Conservation (phyloP, 164 flowering plant genomes). For the Macadamia integrifolia region DNA sequence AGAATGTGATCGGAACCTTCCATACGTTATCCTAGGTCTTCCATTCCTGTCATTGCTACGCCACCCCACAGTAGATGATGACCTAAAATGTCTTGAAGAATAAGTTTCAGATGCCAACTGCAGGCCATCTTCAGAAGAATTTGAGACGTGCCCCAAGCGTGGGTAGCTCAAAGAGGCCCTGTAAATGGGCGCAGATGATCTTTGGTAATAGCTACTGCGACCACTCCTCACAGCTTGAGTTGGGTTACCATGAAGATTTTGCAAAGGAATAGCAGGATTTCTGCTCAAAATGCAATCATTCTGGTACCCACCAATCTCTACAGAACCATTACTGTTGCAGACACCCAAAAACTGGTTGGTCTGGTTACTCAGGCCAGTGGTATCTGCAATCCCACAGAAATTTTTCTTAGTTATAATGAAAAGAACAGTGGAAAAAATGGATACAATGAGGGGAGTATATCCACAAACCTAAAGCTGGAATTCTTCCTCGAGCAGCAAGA, state of each 20-base stretch:
- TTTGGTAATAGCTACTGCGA: constrained; percentile 36
- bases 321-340: constrained; percentile 20
- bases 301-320: constrained; percentile 28
- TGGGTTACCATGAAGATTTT: constrained; percentile 19
- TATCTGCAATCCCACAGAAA: constrained; percentile 26
- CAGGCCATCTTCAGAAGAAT: constrained; percentile 30
- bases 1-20: constrained; percentile 32
- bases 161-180: constrained; percentile 37
- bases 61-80: constrained; percentile 32
- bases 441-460: background rate
- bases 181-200: constrained; percentile 25
- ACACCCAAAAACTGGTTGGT: constrained; percentile 25
- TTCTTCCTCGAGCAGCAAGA: constrained; percentile 31
- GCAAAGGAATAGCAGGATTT: constrained; percentile 29
- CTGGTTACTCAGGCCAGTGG: constrained; percentile 22
- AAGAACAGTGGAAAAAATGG: background rate
- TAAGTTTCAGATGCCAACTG: constrained; percentile 31
- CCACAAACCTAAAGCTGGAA: constrained; percentile 31
- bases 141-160: constrained; percentile 25
- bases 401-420: background rate
- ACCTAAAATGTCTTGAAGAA: constrained; percentile 43
- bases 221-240: constrained; percentile 37
- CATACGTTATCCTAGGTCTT: constrained; percentile 34
- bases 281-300: constrained; percentile 27
- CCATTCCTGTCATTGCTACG: constrained; percentile 43